These are phyloP conservation scores for Jaminaea rosea DNA, from an alignment of 1,284 basidiomycete genomes.

Conservation along the genomic window DNA sequence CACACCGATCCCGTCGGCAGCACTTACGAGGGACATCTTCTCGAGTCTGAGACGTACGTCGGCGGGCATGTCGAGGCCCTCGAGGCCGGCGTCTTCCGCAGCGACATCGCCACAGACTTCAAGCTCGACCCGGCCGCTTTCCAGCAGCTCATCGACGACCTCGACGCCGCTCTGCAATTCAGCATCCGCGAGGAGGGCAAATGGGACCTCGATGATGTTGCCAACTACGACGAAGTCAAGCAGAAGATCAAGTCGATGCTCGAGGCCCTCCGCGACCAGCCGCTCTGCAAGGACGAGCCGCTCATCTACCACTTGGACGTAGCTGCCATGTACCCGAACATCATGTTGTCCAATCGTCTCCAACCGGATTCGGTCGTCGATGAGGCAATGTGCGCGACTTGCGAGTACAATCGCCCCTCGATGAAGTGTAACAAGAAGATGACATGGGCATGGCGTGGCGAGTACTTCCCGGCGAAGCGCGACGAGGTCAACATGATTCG, in stretches of 20 bases:
- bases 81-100: slow-evolving; percentile 95
- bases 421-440: slow-evolving; percentile 89
- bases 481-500: slow-evolving; percentile 99
- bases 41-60: slow-evolving; percentile 96
- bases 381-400: slow-evolving; percentile 92
- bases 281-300: slow-evolving; percentile 76
- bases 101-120: slow-evolving; percentile 90
- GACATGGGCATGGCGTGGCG: slow-evolving; percentile 98
- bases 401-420: slow-evolving; percentile 93
- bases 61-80: slow-evolving; percentile 98
- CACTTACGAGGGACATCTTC: slow-evolving; percentile 89
- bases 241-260: slow-evolving; percentile 66
- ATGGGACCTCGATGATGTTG: slow-evolving; percentile 69
- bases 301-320: slow-evolving; percentile 99
- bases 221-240: slow-evolving; percentile 91
- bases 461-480: slow-evolving; percentile 93
- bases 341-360: slow-evolving; percentile 98
- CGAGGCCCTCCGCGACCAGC: slow-evolving; percentile 83
- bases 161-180: slow-evolving; percentile 83
- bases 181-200: slow-evolving; percentile 82
- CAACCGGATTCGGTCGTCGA: slow-evolving; percentile 97
- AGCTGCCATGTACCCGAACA: slow-evolving; percentile 99
- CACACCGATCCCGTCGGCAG: slow-evolving; percentile 87
- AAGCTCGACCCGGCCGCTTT: slow-evolving; percentile 81
- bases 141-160: slow-evolving; percentile 85